A percentile compares a stretch with the other conserved stretches of the same genome.
These are phyloP conservation scores for Penicillium fuscoglaucum DNA, from an alignment of 2,329 filamentous ascomycete genomes.

Conservation along the genomic window DNA sequence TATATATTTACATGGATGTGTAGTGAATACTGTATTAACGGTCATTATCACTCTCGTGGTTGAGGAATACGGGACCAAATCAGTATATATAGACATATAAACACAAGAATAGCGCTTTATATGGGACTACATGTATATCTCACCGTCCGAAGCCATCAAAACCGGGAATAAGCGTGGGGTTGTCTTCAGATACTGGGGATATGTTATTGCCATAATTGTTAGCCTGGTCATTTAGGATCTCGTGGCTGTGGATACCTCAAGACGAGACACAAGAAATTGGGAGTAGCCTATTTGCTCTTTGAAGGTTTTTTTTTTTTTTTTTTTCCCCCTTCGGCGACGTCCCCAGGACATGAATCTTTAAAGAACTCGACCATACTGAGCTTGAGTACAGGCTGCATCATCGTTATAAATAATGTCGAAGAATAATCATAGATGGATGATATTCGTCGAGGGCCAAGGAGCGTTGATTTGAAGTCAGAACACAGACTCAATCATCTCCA, in stretches of 20 bases:
- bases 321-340: not conserved
- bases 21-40: no score
- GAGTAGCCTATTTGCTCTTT: not conserved
- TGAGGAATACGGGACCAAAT: no score
- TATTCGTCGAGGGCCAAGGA: not conserved
- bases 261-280: not conserved
- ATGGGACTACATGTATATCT: not conserved
- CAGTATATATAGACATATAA: no score
- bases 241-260: not conserved
- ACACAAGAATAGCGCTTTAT: not conserved
- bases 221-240: not conserved
- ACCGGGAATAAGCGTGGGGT: not conserved
- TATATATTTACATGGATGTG: no score
- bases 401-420: not conserved
- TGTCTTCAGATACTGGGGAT: not conserved
- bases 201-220: not conserved
- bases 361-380: not conserved
- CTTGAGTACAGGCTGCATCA: no score
- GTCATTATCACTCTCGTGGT: no score
- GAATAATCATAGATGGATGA: no score
- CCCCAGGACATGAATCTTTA: not conserved
- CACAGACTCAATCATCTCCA: not conserved
- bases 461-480: not conserved
- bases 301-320: no score
- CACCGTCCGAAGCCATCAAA: no score